A percentile compares a stretch with the other conserved stretches of the same genome.
Evolutionary conservation across 176 grass and related monocot genomes (phyloP).

Genomic region (Pharus latifolius): DNA sequence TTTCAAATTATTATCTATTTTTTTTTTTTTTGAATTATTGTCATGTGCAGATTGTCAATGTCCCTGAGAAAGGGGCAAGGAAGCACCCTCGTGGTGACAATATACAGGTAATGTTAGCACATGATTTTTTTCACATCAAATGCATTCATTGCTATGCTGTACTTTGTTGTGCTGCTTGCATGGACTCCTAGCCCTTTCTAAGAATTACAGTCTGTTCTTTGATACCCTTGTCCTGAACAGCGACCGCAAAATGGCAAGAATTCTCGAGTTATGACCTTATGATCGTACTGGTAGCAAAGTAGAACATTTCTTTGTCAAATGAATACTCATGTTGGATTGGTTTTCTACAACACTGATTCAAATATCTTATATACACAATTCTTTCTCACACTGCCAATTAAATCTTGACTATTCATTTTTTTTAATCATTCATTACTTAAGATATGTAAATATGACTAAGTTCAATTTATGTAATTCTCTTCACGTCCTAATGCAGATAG

Average conservation of each 20-base stretch:
- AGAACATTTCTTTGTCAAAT: not conserved
- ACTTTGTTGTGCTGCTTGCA: not conserved
- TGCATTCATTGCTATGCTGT: not conserved
- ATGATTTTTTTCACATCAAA: conserved; percentile 2
- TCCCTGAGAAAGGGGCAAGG: conserved; percentile 88
- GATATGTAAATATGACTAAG: not conserved
- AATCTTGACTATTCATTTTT: conserved; percentile 11
- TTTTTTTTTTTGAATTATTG: conserved; percentile 5
- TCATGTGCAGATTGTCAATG: conserved; percentile 74
- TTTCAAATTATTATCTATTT: conserved; percentile 6
- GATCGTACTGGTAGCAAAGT: not conserved
- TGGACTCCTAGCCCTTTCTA: too few relatives aligned
- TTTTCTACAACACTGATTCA: not conserved
- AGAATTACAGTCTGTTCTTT: not conserved
- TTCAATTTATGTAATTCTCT: conserved; percentile 19
- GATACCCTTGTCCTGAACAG: not conserved
- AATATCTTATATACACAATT: not conserved
- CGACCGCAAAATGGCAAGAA: not conserved
- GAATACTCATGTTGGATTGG: not conserved
- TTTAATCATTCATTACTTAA: not conserved
- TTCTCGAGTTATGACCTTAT: not conserved
- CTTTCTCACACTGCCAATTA: not conserved
- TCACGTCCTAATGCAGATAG: conserved; percentile 53
- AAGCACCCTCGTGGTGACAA: conserved; percentile 96
- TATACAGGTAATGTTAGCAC: conserved; percentile 65